Evolutionary conservation across 169 alveolate genomes (phyloP).

Genomic region (Plasmodium sp.): DNA sequence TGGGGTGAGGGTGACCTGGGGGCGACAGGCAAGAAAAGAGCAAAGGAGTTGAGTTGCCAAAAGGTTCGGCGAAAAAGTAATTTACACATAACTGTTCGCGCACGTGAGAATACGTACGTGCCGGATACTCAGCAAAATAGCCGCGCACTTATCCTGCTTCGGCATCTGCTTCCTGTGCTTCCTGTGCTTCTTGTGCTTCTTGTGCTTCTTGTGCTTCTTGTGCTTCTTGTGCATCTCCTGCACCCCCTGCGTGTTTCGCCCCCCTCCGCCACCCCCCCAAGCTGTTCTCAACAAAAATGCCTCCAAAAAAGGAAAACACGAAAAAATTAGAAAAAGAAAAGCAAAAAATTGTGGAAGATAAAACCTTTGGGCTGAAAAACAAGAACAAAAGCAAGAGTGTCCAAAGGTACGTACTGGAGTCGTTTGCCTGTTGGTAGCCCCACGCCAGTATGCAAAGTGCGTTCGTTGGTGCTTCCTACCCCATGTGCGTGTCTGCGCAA

Average conservation of each 20-base stretch:
- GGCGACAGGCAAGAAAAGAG: neutral
- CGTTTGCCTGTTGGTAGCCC: neutral
- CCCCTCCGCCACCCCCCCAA: neutral
- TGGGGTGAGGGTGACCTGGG: neutral
- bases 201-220: too few relatives aligned
- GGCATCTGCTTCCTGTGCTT: neutral
- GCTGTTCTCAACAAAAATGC: slow-evolving; percentile 64
- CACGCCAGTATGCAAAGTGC: neutral
- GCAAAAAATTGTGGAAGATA: slow-evolving; percentile 98
- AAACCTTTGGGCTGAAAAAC: slow-evolving; percentile 98
- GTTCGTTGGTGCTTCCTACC: neutral
- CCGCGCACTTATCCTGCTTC: neutral
- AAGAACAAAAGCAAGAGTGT: slow-evolving; percentile 97
- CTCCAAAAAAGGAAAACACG: slow-evolving; percentile 90
- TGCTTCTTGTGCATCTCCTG: neutral
- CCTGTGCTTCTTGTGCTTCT: too few relatives aligned
- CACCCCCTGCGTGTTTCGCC: neutral
- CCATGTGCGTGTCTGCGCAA: neutral
- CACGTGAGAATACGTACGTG: neutral
- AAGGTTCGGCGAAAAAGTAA: neutral
- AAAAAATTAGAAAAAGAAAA: slow-evolving; percentile 95
- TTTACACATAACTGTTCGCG: neutral
- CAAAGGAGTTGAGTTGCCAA: neutral
- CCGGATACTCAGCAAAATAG: neutral
- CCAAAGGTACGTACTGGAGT: slow-evolving; percentile 90